Evolutionary conservation across 768 basidiomycete genomes (phyloP).

Genomic region (Mrakia frigida): DNA sequence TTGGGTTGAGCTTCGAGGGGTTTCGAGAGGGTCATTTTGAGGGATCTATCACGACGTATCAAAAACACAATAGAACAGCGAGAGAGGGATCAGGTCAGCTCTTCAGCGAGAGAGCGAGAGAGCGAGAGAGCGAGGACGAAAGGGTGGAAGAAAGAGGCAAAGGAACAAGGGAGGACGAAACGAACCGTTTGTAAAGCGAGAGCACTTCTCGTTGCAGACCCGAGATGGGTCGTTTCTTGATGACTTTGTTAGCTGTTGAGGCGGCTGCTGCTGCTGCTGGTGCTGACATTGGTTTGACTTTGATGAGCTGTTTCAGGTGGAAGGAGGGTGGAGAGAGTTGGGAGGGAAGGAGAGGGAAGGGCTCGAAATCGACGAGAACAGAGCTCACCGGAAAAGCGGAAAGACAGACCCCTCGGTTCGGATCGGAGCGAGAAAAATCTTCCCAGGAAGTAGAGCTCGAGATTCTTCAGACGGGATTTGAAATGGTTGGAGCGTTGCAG

Average conservation of each 20-base stretch:
- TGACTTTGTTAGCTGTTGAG: not conserved
- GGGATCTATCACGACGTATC: not conserved
- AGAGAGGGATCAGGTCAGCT: not conserved
- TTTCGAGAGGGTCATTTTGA: slow-evolving; percentile 14
- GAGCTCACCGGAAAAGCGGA: not conserved
- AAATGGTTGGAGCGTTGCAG: no score
- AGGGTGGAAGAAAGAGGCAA: not conserved
- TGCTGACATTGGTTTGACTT: no score
- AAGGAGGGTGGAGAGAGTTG: not conserved
- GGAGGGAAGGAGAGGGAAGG: not conserved
- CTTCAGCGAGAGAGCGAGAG: not conserved
- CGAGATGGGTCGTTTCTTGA: slow-evolving; percentile 1
- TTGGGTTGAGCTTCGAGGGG: not conserved
- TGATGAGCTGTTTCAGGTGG: not conserved
- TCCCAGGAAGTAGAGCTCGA: no score
- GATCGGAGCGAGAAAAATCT: not conserved
- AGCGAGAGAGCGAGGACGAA: not conserved
- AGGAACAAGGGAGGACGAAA: not conserved
- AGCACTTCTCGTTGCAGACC: slow-evolving; percentile 19
- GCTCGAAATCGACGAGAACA: not conserved
- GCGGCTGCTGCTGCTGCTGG: no score
- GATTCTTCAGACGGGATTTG: no score
- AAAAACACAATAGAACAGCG: not conserved
- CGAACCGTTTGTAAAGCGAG: slow-evolving; percentile 14
- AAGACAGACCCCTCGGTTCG: not conserved